These are phyloP conservation scores for Potentilla sterilis DNA, from an alignment of 306 rosid genomes.

Conservation along the genomic window DNA sequence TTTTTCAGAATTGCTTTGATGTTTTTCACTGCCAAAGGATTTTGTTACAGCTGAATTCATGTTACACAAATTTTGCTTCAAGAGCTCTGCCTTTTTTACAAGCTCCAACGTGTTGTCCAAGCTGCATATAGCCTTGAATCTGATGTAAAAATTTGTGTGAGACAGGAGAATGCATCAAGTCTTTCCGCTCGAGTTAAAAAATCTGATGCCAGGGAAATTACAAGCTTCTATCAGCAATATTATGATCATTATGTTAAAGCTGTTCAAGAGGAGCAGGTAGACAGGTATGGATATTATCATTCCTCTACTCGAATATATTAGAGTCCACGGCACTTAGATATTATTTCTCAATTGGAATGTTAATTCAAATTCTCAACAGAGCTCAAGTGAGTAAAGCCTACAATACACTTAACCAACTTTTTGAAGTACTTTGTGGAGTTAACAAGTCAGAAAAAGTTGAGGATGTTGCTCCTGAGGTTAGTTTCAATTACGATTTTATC, in stretches of 20 bases:
- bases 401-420: slow-evolving; percentile 89
- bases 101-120: background rate
- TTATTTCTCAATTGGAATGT: background rate
- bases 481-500: slow-evolving; percentile 26
- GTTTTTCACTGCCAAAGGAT: background rate
- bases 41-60: background rate
- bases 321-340: background rate
- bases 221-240: slow-evolving; percentile 89
- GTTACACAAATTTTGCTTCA: background rate
- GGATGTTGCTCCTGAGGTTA: slow-evolving; percentile 98
- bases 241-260: slow-evolving; percentile 83
- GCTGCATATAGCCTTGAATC: background rate
- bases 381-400: slow-evolving; percentile 95
- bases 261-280: slow-evolving; percentile 88
- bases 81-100: too few species aligned
- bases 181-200: slow-evolving; percentile 70
- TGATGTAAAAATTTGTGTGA: slow-evolving; percentile 9
- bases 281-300: slow-evolving; percentile 74
- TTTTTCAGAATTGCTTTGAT: background rate
- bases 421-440: slow-evolving; percentile 96
- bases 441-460: slow-evolving; percentile 95
- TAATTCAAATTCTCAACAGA: slow-evolving; percentile 43
- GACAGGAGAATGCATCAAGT: slow-evolving; percentile 80
- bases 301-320: too few species aligned
- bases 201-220: slow-evolving; percentile 94